phyloP scores from a whole-genome alignment of 805 yeast species.

The Candida pini region DNA sequence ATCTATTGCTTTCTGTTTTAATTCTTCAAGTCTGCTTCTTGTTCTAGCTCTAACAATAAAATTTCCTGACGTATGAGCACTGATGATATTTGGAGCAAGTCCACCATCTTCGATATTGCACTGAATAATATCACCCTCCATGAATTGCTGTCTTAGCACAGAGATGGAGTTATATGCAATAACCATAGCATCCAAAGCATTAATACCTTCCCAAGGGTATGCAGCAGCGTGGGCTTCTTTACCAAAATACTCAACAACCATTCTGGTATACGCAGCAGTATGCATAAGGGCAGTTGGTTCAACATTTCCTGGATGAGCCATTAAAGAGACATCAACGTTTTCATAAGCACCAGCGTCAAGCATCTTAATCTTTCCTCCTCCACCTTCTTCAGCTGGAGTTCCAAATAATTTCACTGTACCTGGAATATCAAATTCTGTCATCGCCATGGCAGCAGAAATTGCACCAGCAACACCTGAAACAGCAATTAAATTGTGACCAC shows the following conservation, averaged over 20 bases:
- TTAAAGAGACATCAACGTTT: slow-evolving; percentile 19
- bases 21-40: slow-evolving; percentile 14
- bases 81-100: slow-evolving; percentile 21
- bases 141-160: slow-evolving; percentile 24
- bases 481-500: slow-evolving; percentile 28
- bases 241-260: slow-evolving; percentile 19
- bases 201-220: slow-evolving; percentile 25
- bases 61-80: slow-evolving; percentile 18
- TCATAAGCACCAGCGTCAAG: slow-evolving; percentile 24
- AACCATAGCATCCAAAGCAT: slow-evolving; percentile 27
- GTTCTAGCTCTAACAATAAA: slow-evolving; percentile 14
- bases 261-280: slow-evolving; percentile 14
- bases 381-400: slow-evolving; percentile 27
- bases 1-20: slow-evolving; percentile 25
- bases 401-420: slow-evolving; percentile 27
- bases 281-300: slow-evolving; percentile 13
- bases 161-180: slow-evolving; percentile 21
- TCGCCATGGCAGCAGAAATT: slow-evolving; percentile 14
- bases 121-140: slow-evolving; percentile 22
- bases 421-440: slow-evolving; percentile 17
- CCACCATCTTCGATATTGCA: slow-evolving; percentile 21
- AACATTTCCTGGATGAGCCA: slow-evolving; percentile 21
- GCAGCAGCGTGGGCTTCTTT: slow-evolving; percentile 26
- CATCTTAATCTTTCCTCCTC: slow-evolving; percentile 23
- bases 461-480: slow-evolving; percentile 19